A percentile compares a stretch with the other conserved stretches of the same genome.
These are phyloP conservation scores for Neoconidiobolus thromboides DNA, from an alignment of 371 early-diverging fungal species.

Conservation along the genomic window DNA sequence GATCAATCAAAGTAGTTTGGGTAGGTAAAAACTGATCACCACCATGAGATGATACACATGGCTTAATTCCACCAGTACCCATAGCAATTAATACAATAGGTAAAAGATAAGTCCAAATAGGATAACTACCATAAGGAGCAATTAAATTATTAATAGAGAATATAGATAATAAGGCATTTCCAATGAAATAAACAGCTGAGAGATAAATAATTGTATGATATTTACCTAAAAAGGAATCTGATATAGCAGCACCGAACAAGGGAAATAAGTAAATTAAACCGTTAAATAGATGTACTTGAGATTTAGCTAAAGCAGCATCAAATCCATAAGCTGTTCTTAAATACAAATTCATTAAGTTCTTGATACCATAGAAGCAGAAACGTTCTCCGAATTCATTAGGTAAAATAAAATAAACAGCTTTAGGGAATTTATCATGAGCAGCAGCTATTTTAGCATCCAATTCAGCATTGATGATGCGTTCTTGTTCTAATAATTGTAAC, in stretches of 20 bases:
- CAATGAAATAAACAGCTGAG: constrained; percentile 2
- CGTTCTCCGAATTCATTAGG: constrained; percentile 13
- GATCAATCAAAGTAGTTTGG: not conserved
- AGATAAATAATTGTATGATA: constrained; percentile 34
- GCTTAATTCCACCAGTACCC: constrained; percentile 28
- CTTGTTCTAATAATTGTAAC: not conserved
- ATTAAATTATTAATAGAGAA: constrained; percentile 1
- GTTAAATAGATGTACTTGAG: constrained; percentile 22
- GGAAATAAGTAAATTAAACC: constrained; percentile 40
- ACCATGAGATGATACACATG: constrained; percentile 25
- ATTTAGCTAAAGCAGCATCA: constrained; percentile 9
- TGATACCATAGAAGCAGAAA: constrained; percentile 10
- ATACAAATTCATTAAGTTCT: constrained; percentile 8
- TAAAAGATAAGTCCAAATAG: not conserved
- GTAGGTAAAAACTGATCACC: constrained; percentile 21
- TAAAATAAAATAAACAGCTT: constrained; percentile 10
- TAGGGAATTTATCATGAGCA: constrained; percentile 6
- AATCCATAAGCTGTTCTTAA: constrained; percentile 12
- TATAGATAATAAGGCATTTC: not conserved
- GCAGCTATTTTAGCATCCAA: constrained; percentile 4
- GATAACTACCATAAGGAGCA: not conserved
- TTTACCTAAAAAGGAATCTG: constrained; percentile 43
- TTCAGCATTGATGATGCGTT: constrained; percentile 4
- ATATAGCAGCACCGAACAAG: constrained; percentile 35
- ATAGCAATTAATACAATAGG: constrained; percentile 7